Base-by-base conservation (phyloP, 768 basidiomycete species). In the Amanita thiersii region DNA sequence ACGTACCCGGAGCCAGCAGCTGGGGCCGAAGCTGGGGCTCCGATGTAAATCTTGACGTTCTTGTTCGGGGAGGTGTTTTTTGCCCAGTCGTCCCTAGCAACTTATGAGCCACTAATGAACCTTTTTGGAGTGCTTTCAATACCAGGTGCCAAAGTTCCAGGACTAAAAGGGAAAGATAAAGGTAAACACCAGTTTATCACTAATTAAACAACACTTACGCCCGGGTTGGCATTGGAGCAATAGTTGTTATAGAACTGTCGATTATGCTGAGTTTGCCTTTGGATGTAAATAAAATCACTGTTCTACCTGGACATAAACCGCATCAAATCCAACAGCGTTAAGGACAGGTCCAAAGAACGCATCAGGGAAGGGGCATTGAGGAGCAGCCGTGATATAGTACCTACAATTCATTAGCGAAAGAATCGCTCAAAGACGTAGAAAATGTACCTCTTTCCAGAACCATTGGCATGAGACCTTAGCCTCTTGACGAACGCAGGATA, bases 281-380 rank as follows among this genome's bases (percentile, higher is more conserved):
- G 5, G 1, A 14, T 14, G 15, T 37, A n/a, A n/a, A n/a, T 37
- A 32, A 65, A 73, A 68, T n/a, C n/a, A n/a, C n/a, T n/a, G n/a
- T n/a, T n/a, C n/a, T 57, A 80, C 76, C 56, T 80, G 80, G 29
- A 81, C 79, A 52, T 79, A 80, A 42, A 83, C 61, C 1, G 75
- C 76, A 57, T 83, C 80, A 47, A 81, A 82, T 0, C 63, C 64
- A 17, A 74, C 79, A n/a, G 66, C 61, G 50, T 79, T 68, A 44
- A 82, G 60, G 37, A 73, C 68, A 8, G 63, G 51, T 8, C 74
- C 72, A 3, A 81, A 52, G 51, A 66, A 65, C 2, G 71, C 73
- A 53, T 81, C 80, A 1, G 80, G 78, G 64, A 70, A 82, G 3
- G 72, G 73, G 48, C 77, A 80, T 50, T 60, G 77, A 32, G 70